A percentile compares a stretch with the other conserved stretches of the same genome.
phyloP scores from a whole-genome alignment of 352 stramenopile genomes.

The Globisporangium viniferum region DNA sequence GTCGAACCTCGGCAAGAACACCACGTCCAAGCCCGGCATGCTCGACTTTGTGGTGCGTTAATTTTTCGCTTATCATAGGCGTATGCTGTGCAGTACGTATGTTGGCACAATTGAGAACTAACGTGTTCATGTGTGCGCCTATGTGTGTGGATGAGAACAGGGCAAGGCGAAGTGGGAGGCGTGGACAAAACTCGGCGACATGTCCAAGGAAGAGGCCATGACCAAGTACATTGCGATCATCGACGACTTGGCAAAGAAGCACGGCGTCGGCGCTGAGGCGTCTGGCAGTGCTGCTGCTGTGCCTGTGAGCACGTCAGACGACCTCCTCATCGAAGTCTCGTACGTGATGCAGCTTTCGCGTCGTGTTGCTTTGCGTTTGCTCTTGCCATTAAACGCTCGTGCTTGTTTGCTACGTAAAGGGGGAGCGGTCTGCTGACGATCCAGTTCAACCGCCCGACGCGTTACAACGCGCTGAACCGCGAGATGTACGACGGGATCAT shows the following conservation, averaged over 20 bases:
- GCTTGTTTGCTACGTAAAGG: no score
- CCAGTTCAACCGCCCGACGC: constrained; percentile 72
- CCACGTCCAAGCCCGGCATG: constrained; percentile 65
- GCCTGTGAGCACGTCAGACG: constrained; percentile 28
- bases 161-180: constrained; percentile 82
- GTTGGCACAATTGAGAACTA: not conserved
- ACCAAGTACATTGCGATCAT: constrained; percentile 75
- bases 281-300: constrained; percentile 1
- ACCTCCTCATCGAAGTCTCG: constrained; percentile 56
- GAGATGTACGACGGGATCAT: constrained; percentile 81
- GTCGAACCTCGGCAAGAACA: constrained; percentile 54
- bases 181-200: constrained; percentile 63
- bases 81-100: not conserved
- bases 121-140: not conserved
- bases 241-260: constrained; percentile 51
- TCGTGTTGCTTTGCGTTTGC: not conserved
- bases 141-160: constrained; percentile 11
- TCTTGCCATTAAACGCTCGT: no score
- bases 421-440: constrained; percentile 67
- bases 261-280: constrained; percentile 24
- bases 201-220: constrained; percentile 67
- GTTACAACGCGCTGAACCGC: constrained; percentile 87
- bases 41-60: constrained; percentile 73
- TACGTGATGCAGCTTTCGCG: constrained; percentile 21
- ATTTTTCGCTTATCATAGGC: not conserved